phyloP scores from a whole-genome alignment of 192 early-diverging fungal genomes.

The Coemansia sp. region DNA sequence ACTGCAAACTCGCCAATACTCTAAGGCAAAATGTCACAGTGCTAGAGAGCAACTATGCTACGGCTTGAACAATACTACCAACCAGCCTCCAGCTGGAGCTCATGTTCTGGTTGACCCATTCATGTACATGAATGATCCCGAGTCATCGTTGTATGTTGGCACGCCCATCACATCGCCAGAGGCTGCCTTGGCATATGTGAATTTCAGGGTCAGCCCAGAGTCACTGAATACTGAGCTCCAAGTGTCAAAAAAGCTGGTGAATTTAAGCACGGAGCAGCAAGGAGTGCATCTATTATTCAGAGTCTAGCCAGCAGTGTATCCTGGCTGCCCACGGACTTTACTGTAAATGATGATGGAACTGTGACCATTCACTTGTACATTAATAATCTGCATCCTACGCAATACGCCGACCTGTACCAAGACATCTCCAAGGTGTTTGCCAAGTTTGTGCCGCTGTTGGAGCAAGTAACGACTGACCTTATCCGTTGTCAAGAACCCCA shows the following conservation, averaged over 20 bases:
- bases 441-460: slow-evolving; percentile 31
- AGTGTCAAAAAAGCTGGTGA: neutral
- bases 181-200: neutral
- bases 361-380: neutral
- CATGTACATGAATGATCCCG: neutral
- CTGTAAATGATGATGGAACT: neutral
- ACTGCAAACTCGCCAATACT: neutral
- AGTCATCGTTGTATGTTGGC: neutral
- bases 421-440: neutral
- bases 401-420: neutral
- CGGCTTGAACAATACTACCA: neutral
- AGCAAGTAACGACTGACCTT: slow-evolving; percentile 37
- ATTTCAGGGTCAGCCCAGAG: neutral
- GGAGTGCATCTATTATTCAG: no score
- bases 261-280: neutral
- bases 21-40: neutral
- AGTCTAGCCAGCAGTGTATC: neutral
- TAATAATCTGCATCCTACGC: slow-evolving; percentile 1
- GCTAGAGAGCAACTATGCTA: neutral
- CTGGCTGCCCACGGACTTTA: slow-evolving; percentile 5
- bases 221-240: neutral
- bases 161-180: neutral
- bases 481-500: neutral
- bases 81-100: neutral
- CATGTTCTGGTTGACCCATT: neutral